Evolutionary conservation across 306 rosid genomes (phyloP), one percentile per base, ranked within the genome.

Genomic region (Malus sylvestris): DNA sequence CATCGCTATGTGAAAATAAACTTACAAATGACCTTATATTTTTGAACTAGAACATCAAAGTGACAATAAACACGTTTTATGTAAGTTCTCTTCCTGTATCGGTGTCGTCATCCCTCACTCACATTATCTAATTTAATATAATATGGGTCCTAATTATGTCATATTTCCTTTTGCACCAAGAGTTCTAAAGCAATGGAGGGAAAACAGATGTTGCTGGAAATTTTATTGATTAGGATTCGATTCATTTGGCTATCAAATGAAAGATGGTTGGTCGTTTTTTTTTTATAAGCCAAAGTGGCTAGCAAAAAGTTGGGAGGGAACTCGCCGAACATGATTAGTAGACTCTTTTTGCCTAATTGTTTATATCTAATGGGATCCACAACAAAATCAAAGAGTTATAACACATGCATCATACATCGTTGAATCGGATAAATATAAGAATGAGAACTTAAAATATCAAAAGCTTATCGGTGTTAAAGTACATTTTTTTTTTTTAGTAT

Each of bases 61-160:
- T 46, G 2, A 46, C 5, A 49, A 15, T 15, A 6, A 15, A 15
- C 4, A 14, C 3, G 7, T 46, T 46, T 11, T 0, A 6, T 2
- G 20, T 49, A 49, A 49, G 6, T 4, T 49, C 0, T 2, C 6
- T 0, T 15, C 0, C 0, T 15, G 8, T 59, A 42, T 64, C 16
- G 32, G 6, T 16, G 7, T 32, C 55, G 83, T 88, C 82, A 85
- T 81, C 80, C 64, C 82, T 65, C 22, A 61, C 78, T 76, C 71
- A 9, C 35, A 38, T 72, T 61, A 67, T 72, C 80, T 81, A 79
- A 62, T 29, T 20, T 44, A 65, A 51, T n/a, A 23, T 68, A 68
- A 40, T 44, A 12, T 46, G 15, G 42, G 60, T 67, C 49, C 35
- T 38, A 32, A 27, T 57, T 57, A n/a, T 19, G 14, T 18, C 8